phyloP scores from a whole-genome alignment of 441 rosid species.

The Syzygium malaccense region DNA sequence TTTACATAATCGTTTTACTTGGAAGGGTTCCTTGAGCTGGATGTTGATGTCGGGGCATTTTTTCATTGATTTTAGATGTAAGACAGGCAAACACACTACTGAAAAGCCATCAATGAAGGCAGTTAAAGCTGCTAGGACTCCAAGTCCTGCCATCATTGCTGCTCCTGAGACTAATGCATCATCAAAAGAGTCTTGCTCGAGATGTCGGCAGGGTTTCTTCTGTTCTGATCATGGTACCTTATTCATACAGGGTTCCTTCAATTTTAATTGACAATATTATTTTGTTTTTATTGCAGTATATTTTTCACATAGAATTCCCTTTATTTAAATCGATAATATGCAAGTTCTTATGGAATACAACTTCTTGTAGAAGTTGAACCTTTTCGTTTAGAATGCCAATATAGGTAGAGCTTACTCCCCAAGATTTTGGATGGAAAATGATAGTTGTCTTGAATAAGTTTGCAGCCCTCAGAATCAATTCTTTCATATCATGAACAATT shows the following conservation, averaged over 20 bases:
- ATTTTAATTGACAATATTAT: background rate
- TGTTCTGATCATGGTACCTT: constrained; percentile 87
- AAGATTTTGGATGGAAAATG: background rate
- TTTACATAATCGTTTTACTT: background rate
- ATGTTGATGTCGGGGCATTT: background rate
- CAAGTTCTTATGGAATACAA: background rate
- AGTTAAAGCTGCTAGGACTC: constrained; percentile 24
- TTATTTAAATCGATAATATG: background rate
- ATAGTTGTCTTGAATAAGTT: background rate
- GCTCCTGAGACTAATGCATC: constrained; percentile 27
- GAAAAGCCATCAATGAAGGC: constrained; percentile 68
- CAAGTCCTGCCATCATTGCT: constrained; percentile 21
- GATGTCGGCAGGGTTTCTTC: constrained; percentile 96
- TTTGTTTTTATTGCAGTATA: background rate
- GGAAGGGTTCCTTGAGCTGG: background rate
- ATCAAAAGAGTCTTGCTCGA: constrained; percentile 58
- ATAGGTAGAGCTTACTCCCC: background rate
- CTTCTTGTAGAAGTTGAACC: background rate
- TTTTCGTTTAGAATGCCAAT: background rate
- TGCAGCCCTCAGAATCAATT: background rate
- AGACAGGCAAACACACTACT: constrained; percentile 84
- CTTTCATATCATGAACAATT: background rate
- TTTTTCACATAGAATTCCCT: background rate
- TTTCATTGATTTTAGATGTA: constrained; percentile 59
- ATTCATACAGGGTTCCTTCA: background rate